Evolutionary conservation across 2,329 filamentous ascomycete species (phyloP), one percentile per base, ranked within the genome.

Genomic region (Colletotrichum tanaceti): DNA sequence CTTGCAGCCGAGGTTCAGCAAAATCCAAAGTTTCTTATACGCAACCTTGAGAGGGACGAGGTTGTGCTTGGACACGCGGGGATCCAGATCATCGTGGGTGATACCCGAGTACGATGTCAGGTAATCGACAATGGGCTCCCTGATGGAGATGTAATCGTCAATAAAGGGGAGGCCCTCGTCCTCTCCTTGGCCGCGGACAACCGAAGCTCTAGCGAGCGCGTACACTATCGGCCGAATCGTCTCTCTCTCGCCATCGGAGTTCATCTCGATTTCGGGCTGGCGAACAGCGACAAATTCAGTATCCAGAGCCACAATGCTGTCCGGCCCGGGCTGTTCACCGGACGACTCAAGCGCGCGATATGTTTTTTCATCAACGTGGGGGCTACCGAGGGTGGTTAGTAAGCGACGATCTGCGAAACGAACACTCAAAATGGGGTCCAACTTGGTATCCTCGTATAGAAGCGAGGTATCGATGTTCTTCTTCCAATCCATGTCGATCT

Each of bases 21-120:
- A 86, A 18, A 98, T 88, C 97, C 97, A 99, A 38, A 99, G 89
- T 79, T 98, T 98, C 81, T 99, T 99, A 85, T 98, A 99, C 1
- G 93, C 94, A 66, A 92, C 88, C 78, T 99, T 99, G 47, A 98
- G 85, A 1, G 92, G 87, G 10, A 98, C 90, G 0, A 98, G 87
- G 63, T 93, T 93, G 79, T 97, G 95, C 62, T 86, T 88, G 50
- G 92, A 92, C n/a, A 87, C 85, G 64, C 89, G 86, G 4, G 91
- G 89, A 73, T 97, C 94, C 10, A 99, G 85, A 75, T 99, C 96
- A 24, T 91, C 91, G 1, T 91, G 87, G 5, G 91, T 91, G 73
- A 99, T 97, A 49, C 96, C 96, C 0, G 95, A 98, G 82, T 93
- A 98, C 52, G 92, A 91, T 0, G 97, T 99, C 44, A 99, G 85